phyloP scores from a whole-genome alignment of 192 early-diverging fungal genomes.

The Ambispora gerdemannii region DNA sequence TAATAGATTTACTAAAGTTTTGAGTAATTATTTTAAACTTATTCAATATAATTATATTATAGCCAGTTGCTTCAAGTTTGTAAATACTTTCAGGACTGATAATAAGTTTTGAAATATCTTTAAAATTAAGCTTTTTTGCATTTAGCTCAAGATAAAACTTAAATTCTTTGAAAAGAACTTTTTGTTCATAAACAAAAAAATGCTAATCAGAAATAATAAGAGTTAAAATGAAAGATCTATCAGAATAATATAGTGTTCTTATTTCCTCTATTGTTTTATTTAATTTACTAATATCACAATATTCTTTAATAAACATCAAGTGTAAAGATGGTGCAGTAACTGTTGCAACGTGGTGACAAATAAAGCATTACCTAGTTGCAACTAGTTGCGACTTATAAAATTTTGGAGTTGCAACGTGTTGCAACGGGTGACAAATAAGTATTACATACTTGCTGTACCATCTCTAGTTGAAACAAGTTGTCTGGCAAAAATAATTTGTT shows the following conservation, averaged over 20 bases:
- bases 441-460: too few relatives aligned
- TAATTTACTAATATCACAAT: conserved; percentile 25
- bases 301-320: conserved; percentile 18
- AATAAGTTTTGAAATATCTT: conserved; percentile 2
- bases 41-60: conserved; percentile 21
- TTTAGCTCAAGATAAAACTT: conserved; percentile 10
- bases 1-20: conserved; percentile 14
- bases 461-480: too few relatives aligned
- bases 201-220: background rate
- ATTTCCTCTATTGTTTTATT: background rate
- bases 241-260: conserved; percentile 1
- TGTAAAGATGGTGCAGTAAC: too few relatives aligned
- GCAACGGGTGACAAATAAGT: too few relatives aligned
- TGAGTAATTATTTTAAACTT: conserved; percentile 23
- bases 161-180: conserved; percentile 11
- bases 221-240: conserved; percentile 2
- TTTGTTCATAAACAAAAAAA: background rate
- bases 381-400: too few relatives aligned
- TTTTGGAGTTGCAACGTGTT: too few relatives aligned
- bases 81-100: conserved; percentile 14
- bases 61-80: conserved; percentile 22
- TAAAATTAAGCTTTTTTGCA: background rate
- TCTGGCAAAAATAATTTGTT: too few relatives aligned
- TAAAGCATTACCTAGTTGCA: too few relatives aligned
- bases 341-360: too few relatives aligned